Evolutionary conservation across 2,329 filamentous ascomycete genomes (phyloP), one percentile per base, ranked within the genome.

Genomic region (Cladosporium sp.): DNA sequence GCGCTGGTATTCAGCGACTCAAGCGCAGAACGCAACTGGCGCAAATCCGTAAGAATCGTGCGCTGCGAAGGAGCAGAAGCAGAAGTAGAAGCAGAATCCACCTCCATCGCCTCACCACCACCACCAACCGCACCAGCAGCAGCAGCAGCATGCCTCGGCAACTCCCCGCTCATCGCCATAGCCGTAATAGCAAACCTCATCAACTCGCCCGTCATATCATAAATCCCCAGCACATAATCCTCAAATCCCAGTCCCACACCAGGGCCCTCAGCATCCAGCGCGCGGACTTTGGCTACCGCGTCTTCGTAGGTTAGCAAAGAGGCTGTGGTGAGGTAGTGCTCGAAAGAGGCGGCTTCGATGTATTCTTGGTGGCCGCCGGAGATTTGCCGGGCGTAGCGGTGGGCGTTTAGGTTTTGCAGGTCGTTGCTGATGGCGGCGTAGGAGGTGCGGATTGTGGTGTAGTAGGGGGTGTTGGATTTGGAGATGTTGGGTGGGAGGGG

Each of bases 151-250:
- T 66, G 46, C 70, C 57, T 59, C 64, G 82, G 80, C 25, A 85
- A 76, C 49, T 79, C 80, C 16, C 90, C 90, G 8, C 83, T 89
- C 5, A 93, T 90, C 0, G 93, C 93, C 76, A 96, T 91, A 28
- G 89, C 88, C 6, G 93, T 93, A 59, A 97, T 95, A 0, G 92
- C 93, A 78, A 97, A 98, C 32, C 93, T 87, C 95, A 99, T 99
- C 82, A 98, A 84, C 81, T 99, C 95, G 46, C 95, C 95, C 1
- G 93, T 93, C 71, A 98, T 86, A 77, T 99, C 95, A 74, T 97
- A 97, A 2, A 99, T 80, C 10, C 94, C 95, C 68, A 95, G 89
- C 65, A 97, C 80, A 76, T 97, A 98, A 78, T 99, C 95, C 64
- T 94, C 88, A 28, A 88, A 84, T 1, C 91, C 92, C 23, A 97